These are phyloP conservation scores for Pseudopediastrum boryanum DNA, from an alignment of 139 green algal genomes.

Conservation along the genomic window DNA sequence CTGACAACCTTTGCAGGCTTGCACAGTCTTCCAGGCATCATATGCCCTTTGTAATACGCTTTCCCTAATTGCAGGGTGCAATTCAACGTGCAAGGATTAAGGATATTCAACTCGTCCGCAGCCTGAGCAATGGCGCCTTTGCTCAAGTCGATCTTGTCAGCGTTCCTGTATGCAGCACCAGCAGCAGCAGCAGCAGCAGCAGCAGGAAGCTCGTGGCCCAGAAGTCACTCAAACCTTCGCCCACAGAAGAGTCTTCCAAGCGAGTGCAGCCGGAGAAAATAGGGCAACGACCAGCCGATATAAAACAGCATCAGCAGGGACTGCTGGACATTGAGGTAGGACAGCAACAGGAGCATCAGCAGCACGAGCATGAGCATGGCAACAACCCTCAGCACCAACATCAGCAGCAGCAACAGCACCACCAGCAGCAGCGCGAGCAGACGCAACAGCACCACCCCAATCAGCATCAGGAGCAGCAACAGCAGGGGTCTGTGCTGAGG, in stretches of 20 bases:
- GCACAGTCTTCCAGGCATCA: not conserved
- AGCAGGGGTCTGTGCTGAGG: not conserved
- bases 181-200: no score
- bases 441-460: not conserved
- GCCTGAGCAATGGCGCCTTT: conserved; percentile 2
- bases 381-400: not conserved
- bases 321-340: not conserved
- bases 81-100: not conserved
- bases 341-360: not conserved
- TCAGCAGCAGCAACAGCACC: not conserved
- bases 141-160: conserved; percentile 27
- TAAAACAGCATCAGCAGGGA: not conserved
- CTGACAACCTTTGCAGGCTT: not conserved
- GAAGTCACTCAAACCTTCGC: conserved; percentile 25
- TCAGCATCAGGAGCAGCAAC: not conserved
- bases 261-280: no score
- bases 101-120: not conserved
- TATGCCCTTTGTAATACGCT: not conserved
- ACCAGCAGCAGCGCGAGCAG: not conserved
- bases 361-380: not conserved
- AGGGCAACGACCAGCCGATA: no score
- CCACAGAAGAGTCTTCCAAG: no score
- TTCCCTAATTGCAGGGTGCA: not conserved
- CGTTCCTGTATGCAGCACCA: no score
- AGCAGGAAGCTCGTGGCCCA: conserved; percentile 18